Base-by-base conservation (phyloP, 768 basidiomycete genomes). In the Imleria badia region DNA sequence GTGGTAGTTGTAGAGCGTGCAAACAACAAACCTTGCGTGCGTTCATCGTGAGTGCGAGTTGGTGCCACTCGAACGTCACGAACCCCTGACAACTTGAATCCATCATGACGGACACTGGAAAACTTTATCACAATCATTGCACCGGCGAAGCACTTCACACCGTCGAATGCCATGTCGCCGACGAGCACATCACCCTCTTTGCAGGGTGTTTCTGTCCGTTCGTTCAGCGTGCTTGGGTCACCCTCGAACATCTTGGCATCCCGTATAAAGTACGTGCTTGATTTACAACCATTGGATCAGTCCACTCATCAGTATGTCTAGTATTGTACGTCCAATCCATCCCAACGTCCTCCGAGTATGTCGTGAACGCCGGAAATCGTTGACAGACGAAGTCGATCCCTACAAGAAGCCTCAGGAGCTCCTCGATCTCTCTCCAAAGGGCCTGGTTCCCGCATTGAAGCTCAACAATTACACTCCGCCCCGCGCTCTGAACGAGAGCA, bases 371-470 rank as follows among this genome's bases (percentile, higher is more conserved):
- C 20, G 6, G 51, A 13, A 13, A 8, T 22, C 22, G 5, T 31
- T 26, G 36, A 50, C 54, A 90, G 89, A 86, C 61, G 89, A 91
- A 70, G 86, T 90, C 29, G 86, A 91, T 69, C 87, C 89, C 19
- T 91, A 92, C 75, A 83, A 84, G 71, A 94, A 92, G 60, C 88
- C 91, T 0, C 69, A 81, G 45, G 89, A 89, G 31, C 79, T 94
- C 19, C 76, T 94, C n/a, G 82, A 88, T 35, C 75, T 91, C 17
- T 91, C 89, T 15, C 89, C 91, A 1, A 90, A 89, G 62, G 90
- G 91, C 0, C 78, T 94, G 5, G 89, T 94, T 1, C 90, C 91
- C 0, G 89, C 78, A 1, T 62, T 89, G 29, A 81, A 77, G 60
- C 68, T 91, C 50, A 72, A 83, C 60, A 70, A 71, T 4, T 81